Base-by-base conservation (phyloP, 2,329 filamentous ascomycete species). In the Cladosporium sp. region DNA sequence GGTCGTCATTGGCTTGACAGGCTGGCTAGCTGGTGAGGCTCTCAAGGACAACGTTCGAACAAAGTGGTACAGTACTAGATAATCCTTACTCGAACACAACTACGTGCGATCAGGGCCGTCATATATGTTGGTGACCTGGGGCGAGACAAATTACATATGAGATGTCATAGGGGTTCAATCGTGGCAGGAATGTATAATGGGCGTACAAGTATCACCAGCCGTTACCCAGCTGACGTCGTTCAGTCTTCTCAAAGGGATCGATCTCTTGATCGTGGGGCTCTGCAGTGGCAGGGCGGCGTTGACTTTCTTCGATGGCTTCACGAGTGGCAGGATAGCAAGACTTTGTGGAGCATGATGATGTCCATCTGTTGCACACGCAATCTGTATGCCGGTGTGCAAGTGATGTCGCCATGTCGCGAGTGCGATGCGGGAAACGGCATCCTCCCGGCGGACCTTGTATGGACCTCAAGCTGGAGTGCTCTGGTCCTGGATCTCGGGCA, bases 401-500 rank as follows among this genome's bases (percentile, higher is more conserved):
- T 34, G 40, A 37, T 35, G 32, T 35, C 32, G 40, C 12, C 40
- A 36, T 36, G 17, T 17, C 39, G 52, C 28, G 51, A 45, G 45
- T 36, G 51, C 37, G 39, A 55, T 32, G 40, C 52, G 52, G 52
- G 39, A 37, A 19, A 22, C 37, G 22, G 52, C 52, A 10, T 45
- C 52, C 52, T 55, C 28, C 52, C 52, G 42, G 42, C 52, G 52
- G 40, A 55, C 52, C 40, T 45, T 55, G 17, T 55, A 42, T 55
- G 25, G 52, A 55, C 52, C 19, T 51, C 48, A 42, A 32, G 8
- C 28, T 32, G 28, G 28, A 35, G 28, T 17, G 28, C 25, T 48
- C 45, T 25, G 34, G 12, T 48, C 19, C 45, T 25, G 28, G 9
- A 48, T 45, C 17, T 25, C 10, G 42, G n/a, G 42, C 15, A 25